Conservation (phyloP, 495 filamentous ascomycete genomes). For the Podospora pseudocomata region DNA sequence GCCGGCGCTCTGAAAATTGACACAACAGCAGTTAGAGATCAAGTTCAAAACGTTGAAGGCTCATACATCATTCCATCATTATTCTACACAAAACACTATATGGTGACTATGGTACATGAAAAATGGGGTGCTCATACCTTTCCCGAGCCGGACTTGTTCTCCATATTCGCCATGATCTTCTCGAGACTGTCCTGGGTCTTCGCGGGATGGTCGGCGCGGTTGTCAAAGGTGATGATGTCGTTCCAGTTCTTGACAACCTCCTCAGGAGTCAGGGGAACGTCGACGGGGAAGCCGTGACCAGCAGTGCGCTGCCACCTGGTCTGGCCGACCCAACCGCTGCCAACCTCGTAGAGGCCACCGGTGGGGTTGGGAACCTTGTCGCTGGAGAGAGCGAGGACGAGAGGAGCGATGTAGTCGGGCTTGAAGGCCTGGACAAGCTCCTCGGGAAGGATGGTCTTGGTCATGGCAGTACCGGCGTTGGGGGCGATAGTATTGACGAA, state of each 20-base stretch:
- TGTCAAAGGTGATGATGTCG: slow-evolving; percentile 80
- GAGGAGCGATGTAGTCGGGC: slow-evolving; percentile 94
- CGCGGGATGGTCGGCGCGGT: slow-evolving; percentile 84
- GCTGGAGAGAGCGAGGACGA: slow-evolving; percentile 83
- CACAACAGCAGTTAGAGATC: slow-evolving; percentile 33
- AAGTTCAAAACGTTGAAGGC: background rate
- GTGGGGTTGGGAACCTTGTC: slow-evolving; percentile 84
- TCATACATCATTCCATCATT: slow-evolving; percentile 12
- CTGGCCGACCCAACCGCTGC: slow-evolving; percentile 86
- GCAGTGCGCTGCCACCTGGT: slow-evolving; percentile 95
- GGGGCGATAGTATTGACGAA: slow-evolving; percentile 97
- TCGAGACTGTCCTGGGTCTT: slow-evolving; percentile 69
- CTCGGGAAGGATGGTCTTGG: slow-evolving; percentile 88
- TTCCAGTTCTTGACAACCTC: slow-evolving; percentile 74
- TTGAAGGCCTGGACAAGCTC: slow-evolving; percentile 99
- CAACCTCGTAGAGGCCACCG: slow-evolving; percentile 91
- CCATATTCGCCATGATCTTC: slow-evolving; percentile 90
- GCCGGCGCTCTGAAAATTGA: slow-evolving; percentile 35
- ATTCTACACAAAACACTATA: slow-evolving; percentile 27
- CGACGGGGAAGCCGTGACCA: slow-evolving; percentile 88
- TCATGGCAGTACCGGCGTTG: slow-evolving; percentile 96
- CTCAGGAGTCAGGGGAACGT: slow-evolving; percentile 83
- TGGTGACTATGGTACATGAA: slow-evolving; percentile 29
- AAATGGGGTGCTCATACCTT: slow-evolving; percentile 44
- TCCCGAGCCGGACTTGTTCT: slow-evolving; percentile 58